Percentiles rank a stretch among this genome's conserved stretches.
Evolutionary conservation across 176 grass and related monocot species (phyloP).

Genomic region (Alopecurus myosuroides): DNA sequence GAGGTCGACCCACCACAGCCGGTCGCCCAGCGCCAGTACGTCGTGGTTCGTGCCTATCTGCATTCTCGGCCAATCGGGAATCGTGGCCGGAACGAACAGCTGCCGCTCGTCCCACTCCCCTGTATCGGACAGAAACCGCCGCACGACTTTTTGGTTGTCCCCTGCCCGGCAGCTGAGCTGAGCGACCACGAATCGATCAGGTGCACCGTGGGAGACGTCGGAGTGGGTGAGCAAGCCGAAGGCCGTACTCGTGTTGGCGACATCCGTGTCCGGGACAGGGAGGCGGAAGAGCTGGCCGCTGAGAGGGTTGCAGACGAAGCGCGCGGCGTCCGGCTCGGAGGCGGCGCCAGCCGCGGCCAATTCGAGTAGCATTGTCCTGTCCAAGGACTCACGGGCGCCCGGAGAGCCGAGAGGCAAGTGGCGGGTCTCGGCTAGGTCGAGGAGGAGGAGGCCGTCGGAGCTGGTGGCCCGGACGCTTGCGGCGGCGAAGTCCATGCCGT

Average conservation of each 20-base stretch:
- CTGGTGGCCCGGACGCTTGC: too few relatives aligned
- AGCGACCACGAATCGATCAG: background rate
- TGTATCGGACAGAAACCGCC: background rate
- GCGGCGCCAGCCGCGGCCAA: too few relatives aligned
- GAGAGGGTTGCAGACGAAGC: too few relatives aligned
- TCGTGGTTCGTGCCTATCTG: background rate
- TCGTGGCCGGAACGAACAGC: background rate
- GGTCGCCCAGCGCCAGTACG: background rate
- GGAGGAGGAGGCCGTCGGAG: background rate
- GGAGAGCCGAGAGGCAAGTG: background rate
- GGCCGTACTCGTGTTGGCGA: too few relatives aligned
- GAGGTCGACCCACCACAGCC: constrained; percentile 1
- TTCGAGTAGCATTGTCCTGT: background rate
- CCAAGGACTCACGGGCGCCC: background rate
- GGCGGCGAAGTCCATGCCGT: too few relatives aligned
- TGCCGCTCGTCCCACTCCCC: background rate
- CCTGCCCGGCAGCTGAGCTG: background rate
- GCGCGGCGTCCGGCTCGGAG: too few relatives aligned
- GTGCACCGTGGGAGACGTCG: too few relatives aligned
- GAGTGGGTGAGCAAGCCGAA: too few relatives aligned
- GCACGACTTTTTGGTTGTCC: background rate
- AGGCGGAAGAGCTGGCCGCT: too few relatives aligned
- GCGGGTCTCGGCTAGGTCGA: background rate
- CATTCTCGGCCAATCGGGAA: background rate
- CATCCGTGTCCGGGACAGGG: too few relatives aligned